These are phyloP conservation scores for Globisporangium barbulae DNA, from an alignment of 352 stramenopile species.

Conservation along the genomic window DNA sequence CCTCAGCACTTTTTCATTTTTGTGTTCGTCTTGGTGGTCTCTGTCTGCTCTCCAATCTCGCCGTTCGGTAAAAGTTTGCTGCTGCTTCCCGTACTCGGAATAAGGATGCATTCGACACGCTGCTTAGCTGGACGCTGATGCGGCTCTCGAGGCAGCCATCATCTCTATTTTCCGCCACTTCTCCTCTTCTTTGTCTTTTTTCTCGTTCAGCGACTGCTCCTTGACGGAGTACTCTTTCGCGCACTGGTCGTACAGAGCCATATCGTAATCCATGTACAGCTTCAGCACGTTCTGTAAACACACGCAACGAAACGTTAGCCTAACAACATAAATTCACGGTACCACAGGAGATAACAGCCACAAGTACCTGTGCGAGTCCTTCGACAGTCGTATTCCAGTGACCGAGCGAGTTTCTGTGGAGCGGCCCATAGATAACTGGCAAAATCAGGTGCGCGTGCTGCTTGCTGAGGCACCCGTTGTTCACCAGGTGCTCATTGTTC, in stretches of 20 bases:
- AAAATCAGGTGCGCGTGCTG: constrained; percentile 92
- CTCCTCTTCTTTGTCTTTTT: constrained; percentile 79
- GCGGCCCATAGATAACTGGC: constrained; percentile 92
- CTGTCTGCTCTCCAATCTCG: constrained; percentile 8
- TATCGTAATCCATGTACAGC: constrained; percentile 94
- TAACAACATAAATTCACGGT: background rate
- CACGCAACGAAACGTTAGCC: constrained; percentile 6
- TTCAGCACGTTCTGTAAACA: constrained; percentile 78
- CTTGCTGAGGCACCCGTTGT: constrained; percentile 92
- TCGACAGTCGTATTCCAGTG: constrained; percentile 98
- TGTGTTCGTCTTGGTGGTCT: constrained; percentile 5
- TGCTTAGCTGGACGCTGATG: constrained; percentile 29
- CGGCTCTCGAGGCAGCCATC: constrained; percentile 74
- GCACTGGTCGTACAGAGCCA: constrained; percentile 91
- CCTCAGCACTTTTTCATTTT: constrained; percentile 13
- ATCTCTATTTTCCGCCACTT: constrained; percentile 94
- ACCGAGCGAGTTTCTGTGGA: constrained; percentile 86
- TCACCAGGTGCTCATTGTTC: constrained; percentile 98
- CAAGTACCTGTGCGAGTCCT: constrained; percentile 81
- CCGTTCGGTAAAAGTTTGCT: constrained; percentile 5
- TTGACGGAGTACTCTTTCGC: constrained; percentile 83
- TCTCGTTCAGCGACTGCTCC: constrained; percentile 62
- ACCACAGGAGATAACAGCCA: background rate
- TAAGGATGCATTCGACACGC: background rate
- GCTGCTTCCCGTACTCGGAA: constrained; percentile 14